Base-by-base conservation (phyloP, 805 yeast genomes). In the Candida sithepensis region DNA sequence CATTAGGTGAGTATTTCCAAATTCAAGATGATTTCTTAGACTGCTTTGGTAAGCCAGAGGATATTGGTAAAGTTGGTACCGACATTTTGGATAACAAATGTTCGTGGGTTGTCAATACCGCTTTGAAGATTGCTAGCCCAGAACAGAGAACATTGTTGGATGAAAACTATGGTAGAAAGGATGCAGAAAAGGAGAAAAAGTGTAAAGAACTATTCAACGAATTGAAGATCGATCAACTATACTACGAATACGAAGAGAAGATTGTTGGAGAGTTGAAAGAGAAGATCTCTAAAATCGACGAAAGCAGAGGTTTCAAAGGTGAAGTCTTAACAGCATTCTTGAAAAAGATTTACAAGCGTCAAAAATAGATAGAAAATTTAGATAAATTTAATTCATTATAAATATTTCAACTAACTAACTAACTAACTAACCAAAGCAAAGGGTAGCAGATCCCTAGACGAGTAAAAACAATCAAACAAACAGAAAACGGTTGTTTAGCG, bases 61-160 rank as follows among this genome's bases (percentile, higher is more conserved):
- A 92, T 63, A 94, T 91, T 64, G 99, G 99, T 54, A 94, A 94
- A 77, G 89, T 94, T 58, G 99, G 99, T 58, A 94, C 99, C 50
- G 99, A 94, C 68, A 94, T 94, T 64, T 87, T 87, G 73, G 99
- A 94, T 71, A 94, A 94, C 81, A 94, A 94, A 71, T 94, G 99
- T 71, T 87, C 97, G 39, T 94, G 99, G 99, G 83, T 94, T 47
- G 79, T 94, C 61, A 94, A 94, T 76, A 87, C 88, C 58, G 99
- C 99, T 7, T 79, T 94, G 60, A 78, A 84, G 66, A 72, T 83
- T 56, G 92, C 80, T 45, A 75, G 79, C 23, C 80, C 89, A 38
- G 94, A 83, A 54, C 97, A 94, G 74, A 85, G 97, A 69, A 68
- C 74, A 56, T 50, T 85, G 3, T 78, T 94, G 56, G 98, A 94